A percentile compares a stretch with the other conserved stretches of the same genome.
Evolutionary conservation across 768 basidiomycete species (phyloP).

Genomic region (Albatrellus ellisii): DNA sequence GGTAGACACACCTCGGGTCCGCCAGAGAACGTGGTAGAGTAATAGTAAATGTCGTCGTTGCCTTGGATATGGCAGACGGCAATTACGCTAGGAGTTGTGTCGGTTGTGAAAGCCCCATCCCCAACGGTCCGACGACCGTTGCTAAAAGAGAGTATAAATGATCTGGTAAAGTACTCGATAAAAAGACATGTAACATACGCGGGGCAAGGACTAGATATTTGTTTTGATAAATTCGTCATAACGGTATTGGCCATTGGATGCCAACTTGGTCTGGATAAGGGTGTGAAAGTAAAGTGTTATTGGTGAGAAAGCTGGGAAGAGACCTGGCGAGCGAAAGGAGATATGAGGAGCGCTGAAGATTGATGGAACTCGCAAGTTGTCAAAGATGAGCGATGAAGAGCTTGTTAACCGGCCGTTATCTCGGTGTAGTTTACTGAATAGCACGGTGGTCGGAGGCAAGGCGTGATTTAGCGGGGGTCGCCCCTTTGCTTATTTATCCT

Average conservation of each 20-base stretch:
- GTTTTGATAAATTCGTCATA: constrained; percentile 60
- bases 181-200: constrained; percentile 36
- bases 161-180: neutral
- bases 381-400: neutral
- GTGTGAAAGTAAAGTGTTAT: neutral
- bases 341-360: neutral
- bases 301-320: neutral
- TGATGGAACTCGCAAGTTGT: neutral
- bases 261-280: constrained; percentile 53
- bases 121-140: constrained; percentile 96
- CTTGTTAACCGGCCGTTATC: neutral
- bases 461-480: neutral
- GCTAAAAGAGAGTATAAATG: constrained; percentile 38
- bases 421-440: neutral
- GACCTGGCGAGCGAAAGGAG: neutral
- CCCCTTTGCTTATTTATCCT: constrained; percentile 7
- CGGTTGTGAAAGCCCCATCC: constrained; percentile 80
- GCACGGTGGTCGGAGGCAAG: constrained; percentile 14
- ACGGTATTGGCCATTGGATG: constrained; percentile 67
- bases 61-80: constrained; percentile 80
- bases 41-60: constrained; percentile 75
- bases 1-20: constrained; percentile 58
- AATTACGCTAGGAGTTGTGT: constrained; percentile 63
- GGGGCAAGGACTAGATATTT: constrained; percentile 91
- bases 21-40: constrained; percentile 89